Evolutionary conservation across 208 protist species (phyloP), one percentile per base, ranked within the genome.

Genomic region (Acanthamoeba royreba): DNA sequence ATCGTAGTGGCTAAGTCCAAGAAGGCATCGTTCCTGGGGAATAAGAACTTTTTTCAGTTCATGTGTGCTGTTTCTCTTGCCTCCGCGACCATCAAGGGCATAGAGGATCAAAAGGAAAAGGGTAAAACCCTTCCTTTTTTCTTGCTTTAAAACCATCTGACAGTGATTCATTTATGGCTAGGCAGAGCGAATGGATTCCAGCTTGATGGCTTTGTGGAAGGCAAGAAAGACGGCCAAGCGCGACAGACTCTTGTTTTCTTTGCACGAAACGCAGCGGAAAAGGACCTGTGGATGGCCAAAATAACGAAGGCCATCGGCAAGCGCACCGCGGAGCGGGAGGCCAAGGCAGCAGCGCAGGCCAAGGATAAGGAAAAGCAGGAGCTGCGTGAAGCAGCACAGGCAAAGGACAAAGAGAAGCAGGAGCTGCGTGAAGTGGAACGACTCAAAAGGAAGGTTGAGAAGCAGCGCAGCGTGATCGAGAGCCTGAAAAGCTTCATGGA

Each of bases 21-120:
- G 74, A 85, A 85, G 74, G 74, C 74, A 13, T 85, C 74, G 40
- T 85, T 85, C 74, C 43, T 85, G 4, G 74, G 74, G 28, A 55
- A 40, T 45, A 85, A 35, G 31, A 85, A 85, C 43, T 42, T 85
- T 1, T 33, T 85, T 5, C 74, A 85, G n/a, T 85, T 85, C 74
- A 45, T 85, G n/a, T 13, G 43, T 2, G 74, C 74, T 28, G 53
- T 85, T 19, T 31, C 74, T 0, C 19, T 85, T 1, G 74, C 74
- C 28, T 40, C 74, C 42, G 74, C 74, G 43, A 55, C 43, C 74
- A 33, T 85, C 43, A 85, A 85, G 74, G 33, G 17, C 45, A 25
- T 85, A 0, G 74, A 85, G 25, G 74, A 85, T 15, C 74, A 85
- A 13, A 85, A 85, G 22, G 74, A 85, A 0, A 85, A 85, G 0